phyloP scores from a whole-genome alignment of 169 alveolate genomes.

The Plasmodium cynomolgi region DNA sequence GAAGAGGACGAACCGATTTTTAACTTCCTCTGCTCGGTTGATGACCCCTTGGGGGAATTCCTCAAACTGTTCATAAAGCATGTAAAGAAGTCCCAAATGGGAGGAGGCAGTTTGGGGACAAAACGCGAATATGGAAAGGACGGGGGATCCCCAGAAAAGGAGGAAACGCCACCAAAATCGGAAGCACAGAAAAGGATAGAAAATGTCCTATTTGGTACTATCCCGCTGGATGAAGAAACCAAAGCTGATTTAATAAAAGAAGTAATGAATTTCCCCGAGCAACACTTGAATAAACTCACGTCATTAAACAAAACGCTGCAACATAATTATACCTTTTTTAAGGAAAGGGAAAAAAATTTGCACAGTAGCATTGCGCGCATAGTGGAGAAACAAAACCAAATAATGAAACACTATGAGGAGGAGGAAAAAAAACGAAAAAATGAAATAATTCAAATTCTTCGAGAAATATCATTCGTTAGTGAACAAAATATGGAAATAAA shows the following conservation, averaged over 20 bases:
- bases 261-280: conserved; percentile 47
- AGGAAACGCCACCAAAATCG: neutral
- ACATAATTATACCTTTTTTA: conserved; percentile 40
- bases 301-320: conserved; percentile 55
- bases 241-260: conserved; percentile 29
- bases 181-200: conserved; percentile 37
- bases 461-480: conserved; percentile 26
- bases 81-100: conserved; percentile 10
- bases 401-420: conserved; percentile 51
- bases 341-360: conserved; percentile 46
- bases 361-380: neutral
- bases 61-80: neutral
- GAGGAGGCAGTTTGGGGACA: neutral
- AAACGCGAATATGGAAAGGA: neutral
- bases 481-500: conserved; percentile 53
- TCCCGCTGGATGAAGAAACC: conserved; percentile 44
- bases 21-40: conserved; percentile 43
- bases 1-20: conserved; percentile 3
- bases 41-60: conserved; percentile 9
- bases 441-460: conserved; percentile 36
- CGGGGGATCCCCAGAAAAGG: neutral
- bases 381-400: conserved; percentile 50
- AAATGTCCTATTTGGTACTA: conserved; percentile 31
- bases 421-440: conserved; percentile 26
- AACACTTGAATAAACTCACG: conserved; percentile 13